Conservation (phyloP, 192 early-diverging fungal species). For the Coemansia sp. region DNA sequence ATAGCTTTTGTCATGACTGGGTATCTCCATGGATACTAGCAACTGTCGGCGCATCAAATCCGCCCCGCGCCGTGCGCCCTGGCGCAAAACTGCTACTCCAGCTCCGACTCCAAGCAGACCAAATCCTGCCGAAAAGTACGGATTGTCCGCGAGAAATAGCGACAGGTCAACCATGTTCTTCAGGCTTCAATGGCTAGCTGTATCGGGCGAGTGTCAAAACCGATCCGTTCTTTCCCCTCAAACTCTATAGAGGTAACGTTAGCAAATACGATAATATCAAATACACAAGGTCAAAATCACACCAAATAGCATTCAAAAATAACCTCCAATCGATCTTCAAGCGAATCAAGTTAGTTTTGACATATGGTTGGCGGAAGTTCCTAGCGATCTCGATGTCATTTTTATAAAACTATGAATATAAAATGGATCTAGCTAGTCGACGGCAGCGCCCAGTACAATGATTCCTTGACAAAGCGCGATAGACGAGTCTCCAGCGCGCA, state of each 20-base stretch:
- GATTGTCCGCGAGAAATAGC: constrained; percentile 64
- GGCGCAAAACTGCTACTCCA: constrained; percentile 72
- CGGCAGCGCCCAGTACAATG: constrained; percentile 52
- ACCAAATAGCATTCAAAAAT: no score
- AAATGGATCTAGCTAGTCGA: constrained; percentile 29
- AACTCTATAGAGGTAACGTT: not conserved
- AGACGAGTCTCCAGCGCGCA: constrained; percentile 50
- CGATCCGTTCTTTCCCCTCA: not conserved
- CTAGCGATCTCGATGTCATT: not conserved
- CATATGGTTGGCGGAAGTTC: not conserved
- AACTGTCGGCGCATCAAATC: constrained; percentile 73
- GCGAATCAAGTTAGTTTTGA: not conserved
- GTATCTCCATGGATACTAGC: constrained; percentile 91
- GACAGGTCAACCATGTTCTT: constrained; percentile 59
- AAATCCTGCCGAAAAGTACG: constrained; percentile 93
- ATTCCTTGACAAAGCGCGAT: constrained; percentile 56
- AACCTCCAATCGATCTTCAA: not conserved
- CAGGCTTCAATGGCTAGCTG: not conserved
- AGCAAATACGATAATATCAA: not conserved
- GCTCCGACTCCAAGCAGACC: constrained; percentile 89
- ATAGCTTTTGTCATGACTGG: constrained; percentile 90
- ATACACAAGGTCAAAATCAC: not conserved
- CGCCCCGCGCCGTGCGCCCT: constrained; percentile 68
- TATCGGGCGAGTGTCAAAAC: not conserved
- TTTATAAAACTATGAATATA: not conserved